Conservation (phyloP, 163 green algal genomes). For the Prototheca wickerhamii region DNA sequence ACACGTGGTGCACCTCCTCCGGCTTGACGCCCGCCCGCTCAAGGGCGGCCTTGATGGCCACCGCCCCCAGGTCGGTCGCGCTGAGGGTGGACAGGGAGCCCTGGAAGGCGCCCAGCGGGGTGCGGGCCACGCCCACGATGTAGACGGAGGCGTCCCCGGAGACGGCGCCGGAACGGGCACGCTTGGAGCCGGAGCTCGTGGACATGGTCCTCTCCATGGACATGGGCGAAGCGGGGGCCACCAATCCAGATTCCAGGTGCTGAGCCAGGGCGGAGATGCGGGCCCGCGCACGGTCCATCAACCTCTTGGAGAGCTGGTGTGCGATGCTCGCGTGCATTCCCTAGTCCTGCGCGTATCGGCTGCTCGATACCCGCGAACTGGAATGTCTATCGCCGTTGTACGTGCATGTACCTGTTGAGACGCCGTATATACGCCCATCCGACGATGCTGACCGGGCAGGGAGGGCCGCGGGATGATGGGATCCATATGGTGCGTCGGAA, state of each 20-base stretch:
- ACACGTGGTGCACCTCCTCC: slow-evolving; percentile 59
- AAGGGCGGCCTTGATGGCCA: slow-evolving; percentile 66
- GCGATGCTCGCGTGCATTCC: not conserved
- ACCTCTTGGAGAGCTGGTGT: not conserved
- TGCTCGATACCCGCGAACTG: not conserved
- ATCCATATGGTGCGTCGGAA: no score
- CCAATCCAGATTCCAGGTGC: not conserved
- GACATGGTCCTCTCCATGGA: no score
- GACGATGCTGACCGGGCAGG: no score
- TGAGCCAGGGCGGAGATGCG: not conserved
- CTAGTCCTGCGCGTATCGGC: not conserved
- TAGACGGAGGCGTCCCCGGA: slow-evolving; percentile 21
- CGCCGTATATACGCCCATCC: not conserved
- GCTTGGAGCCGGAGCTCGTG: not conserved
- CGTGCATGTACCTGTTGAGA: not conserved
- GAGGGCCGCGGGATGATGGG: no score
- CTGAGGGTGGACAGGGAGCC: slow-evolving; percentile 52
- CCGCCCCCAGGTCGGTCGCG: slow-evolving; percentile 56
- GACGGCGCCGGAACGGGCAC: not conserved
- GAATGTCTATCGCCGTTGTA: not conserved
- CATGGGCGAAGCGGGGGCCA: not conserved
- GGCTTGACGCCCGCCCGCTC: slow-evolving; percentile 37
- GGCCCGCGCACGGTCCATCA: not conserved
- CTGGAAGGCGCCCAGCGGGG: slow-evolving; percentile 63
- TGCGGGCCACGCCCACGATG: slow-evolving; percentile 59